A percentile compares a stretch with the other conserved stretches of the same genome.
These are phyloP conservation scores for Pezizomycotina sp. DNA, from an alignment of 2,329 filamentous ascomycete species.

Conservation along the genomic window DNA sequence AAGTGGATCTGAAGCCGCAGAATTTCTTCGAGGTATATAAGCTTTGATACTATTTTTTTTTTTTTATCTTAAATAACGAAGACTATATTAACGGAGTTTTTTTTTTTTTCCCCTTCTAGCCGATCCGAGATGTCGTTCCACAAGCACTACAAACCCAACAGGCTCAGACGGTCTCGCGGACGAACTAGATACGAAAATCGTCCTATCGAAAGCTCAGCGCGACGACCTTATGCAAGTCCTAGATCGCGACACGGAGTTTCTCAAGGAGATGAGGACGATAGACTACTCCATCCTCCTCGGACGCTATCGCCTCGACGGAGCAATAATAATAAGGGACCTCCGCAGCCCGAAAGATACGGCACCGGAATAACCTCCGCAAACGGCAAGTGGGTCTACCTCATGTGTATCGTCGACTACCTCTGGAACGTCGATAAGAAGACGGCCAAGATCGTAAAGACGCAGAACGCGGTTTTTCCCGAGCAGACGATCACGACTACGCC, in stretches of 20 bases:
- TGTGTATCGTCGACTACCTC: constrained; percentile 24
- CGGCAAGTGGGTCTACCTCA: constrained; percentile 24
- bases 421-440: constrained; percentile 24
- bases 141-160: constrained; percentile 20
- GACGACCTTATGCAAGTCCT: constrained; percentile 20
- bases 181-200: constrained; percentile 21
- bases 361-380: constrained; percentile 21
- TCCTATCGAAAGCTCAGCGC: constrained; percentile 19
- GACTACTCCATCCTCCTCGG: constrained; percentile 24
- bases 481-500: constrained; percentile 25
- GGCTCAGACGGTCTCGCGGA: constrained; percentile 24
- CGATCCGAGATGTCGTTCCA: too few relatives aligned
- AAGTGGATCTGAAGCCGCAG: constrained; percentile 25
- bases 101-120: too few relatives aligned
- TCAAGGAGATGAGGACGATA: constrained; percentile 23
- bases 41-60: constrained; percentile 21
- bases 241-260: constrained; percentile 23
- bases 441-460: constrained; percentile 22
- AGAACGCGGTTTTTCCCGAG: constrained; percentile 22
- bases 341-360: constrained; percentile 19
- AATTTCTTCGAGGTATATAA: constrained; percentile 24
- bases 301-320: constrained; percentile 21
- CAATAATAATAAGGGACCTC: constrained; percentile 15
- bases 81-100: too few relatives aligned
- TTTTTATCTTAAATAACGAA: too few relatives aligned